Base-by-base conservation (phyloP, 1,284 basidiomycete species). In the Trichosporon ovoides region DNA sequence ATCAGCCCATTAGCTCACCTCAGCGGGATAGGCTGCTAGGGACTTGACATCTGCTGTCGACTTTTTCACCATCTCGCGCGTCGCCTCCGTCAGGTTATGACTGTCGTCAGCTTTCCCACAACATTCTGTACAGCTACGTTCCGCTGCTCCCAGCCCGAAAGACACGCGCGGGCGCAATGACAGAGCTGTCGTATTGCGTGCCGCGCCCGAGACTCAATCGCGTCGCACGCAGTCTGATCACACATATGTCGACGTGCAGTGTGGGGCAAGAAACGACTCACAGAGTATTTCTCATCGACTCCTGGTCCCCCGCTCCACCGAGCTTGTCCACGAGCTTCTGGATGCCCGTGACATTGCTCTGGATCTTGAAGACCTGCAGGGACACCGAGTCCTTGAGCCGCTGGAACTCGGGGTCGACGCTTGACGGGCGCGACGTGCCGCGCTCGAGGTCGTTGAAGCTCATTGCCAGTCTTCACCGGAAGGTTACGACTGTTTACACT, bases 291-390 rank as follows among this genome's bases (percentile, higher is more conserved):
- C 92, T 81, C 60, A 96, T 60, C 78, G 43, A 81, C 75, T 24
- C 85, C 81, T 59, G 89, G 72, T 96, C 93, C 67, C 85, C 84
- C 20, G 79, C 79, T 0, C 87, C 89, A 5, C 92, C 92, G 3
- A 97, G 82, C 74, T 95, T 88, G 69, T 96, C 90, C 12, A 98
- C 88, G 20, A 95, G 82, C 73, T 91, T 91, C 71, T 92, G 80
- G 54, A 99, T 95, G 13, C 90, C 94, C 68, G 94, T 89, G 7
- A 98, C 92, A 77, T 98, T 99, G 61, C 89, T 85, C 71, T 96
- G 95, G 80, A 98, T 92, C 83, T 98, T 97, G 86, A 98, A 98
- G 61, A 97, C 89, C 75, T 98, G 95, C 16, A 98, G 83, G 1
- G 91, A 91, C 53, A 98, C 82, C 18, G 88, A 28, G 24, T 87